These are phyloP conservation scores for Zasmidium citrigriseum DNA, from an alignment of 2,329 filamentous ascomycete species.

Conservation along the genomic window DNA sequence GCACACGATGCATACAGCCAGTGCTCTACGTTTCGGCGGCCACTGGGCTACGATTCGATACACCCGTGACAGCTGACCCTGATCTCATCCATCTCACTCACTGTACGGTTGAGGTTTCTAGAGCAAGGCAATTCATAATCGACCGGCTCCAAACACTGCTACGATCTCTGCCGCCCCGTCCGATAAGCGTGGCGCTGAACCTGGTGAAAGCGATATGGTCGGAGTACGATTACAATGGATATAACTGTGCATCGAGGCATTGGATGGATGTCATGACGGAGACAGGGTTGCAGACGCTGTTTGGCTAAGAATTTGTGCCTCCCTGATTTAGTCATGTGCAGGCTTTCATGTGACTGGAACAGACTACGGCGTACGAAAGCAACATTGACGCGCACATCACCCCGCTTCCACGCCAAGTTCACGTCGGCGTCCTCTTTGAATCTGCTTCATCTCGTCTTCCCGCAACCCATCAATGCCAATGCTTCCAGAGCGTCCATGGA, in stretches of 20 bases:
- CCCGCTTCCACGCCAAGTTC: background rate
- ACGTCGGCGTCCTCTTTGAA: background rate
- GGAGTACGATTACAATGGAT: slow-evolving; percentile 1
- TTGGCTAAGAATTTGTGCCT: background rate
- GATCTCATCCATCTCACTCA: background rate
- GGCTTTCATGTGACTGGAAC: background rate
- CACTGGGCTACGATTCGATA: slow-evolving; percentile 5
- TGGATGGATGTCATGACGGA: slow-evolving; percentile 5
- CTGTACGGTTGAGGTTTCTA: background rate
- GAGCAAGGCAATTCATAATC: background rate
- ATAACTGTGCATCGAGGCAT: background rate
- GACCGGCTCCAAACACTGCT: background rate
- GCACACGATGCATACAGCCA: slow-evolving; percentile 15
- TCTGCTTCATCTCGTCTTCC: background rate
- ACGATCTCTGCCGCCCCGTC: background rate
- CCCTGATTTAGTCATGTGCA: too few relatives aligned
- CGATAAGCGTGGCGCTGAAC: background rate
- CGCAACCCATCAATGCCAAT: background rate
- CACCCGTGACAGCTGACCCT: background rate
- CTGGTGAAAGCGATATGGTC: slow-evolving; percentile 1
- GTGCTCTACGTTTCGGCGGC: slow-evolving; percentile 15
- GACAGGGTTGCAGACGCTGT: background rate
- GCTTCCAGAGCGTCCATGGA: background rate
- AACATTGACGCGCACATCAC: background rate
- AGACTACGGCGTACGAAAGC: background rate